Base-by-base conservation (phyloP, 1,284 basidiomycete species). In the Xerocomus nothofagi region DNA sequence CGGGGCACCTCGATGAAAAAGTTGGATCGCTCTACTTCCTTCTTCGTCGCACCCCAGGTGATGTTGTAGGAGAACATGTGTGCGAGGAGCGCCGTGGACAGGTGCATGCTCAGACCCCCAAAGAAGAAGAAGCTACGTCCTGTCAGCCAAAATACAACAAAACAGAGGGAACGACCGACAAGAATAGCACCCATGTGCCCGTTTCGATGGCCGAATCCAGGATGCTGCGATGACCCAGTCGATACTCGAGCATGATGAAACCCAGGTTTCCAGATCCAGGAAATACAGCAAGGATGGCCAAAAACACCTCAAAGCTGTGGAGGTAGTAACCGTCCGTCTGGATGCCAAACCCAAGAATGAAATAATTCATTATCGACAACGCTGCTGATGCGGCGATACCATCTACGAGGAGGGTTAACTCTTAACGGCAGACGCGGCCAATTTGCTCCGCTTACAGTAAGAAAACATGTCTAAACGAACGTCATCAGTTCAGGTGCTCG, bases 1-100 rank as follows among this genome's bases (percentile, higher is more conserved):
- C 81, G 80, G 0, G 92, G 92, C 6, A 92, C 83, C 63, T 94
- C 91, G 44, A 86, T 80, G 79, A 90, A 93, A 74, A 93, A 93
- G 69, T 93, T 92, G 32, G 84, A 88, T 31, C 81, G 78, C 65
- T 89, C 84, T 43, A 88, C 86, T 62, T 91, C 88, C 57, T 90
- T 90, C 67, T 80, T 83, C 6, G 86, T 88, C 12, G 86, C 86
- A 12, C 80, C 81, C 88, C 88, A 92, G 6, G 77, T 81, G 73
- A 93, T 93, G 70, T 93, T 85, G 73, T 89, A 90, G 2, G 88
- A 88, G 66, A 92, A 84, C 55, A 90, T 56, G 68, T 93, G 91
- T 0, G 88, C 81, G 10, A 91, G 76, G 10, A 93, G 71, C 0
- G 91, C 87, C 8, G 80, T 76, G 2, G 81, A 74, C 27, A 93